Base-by-base conservation (phyloP, 2,329 filamentous ascomycete species). In the Sporothrix curviconia region DNA sequence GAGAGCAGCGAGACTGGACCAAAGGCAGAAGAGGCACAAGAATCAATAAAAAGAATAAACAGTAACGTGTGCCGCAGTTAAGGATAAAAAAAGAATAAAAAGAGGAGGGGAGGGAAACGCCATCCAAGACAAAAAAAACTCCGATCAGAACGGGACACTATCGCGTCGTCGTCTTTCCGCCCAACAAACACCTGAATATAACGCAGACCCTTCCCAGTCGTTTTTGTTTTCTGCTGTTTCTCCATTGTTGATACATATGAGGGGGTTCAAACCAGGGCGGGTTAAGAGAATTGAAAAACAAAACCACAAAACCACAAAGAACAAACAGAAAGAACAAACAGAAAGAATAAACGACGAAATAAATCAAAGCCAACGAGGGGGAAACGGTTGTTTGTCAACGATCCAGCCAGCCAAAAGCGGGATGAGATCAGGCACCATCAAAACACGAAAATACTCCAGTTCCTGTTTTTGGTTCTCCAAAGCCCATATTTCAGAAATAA, bases 151-250 rank as follows among this genome's bases (percentile, higher is more conserved):
- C 3, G 19, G 3, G 4, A 28, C 17, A 22, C 30, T 19, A n/a
- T n/a, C n/a, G n/a, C n/a, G n/a, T n/a, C n/a, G n/a, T n/a, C n/a
- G n/a, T n/a, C n/a, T n/a, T n/a, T n/a, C n/a, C n/a, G n/a, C 36
- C 28, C 30, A 40, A 37, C 50, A 51, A 39, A 24, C 15, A n/a
- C 37, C 3, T n/a, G 17, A 24, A 8, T 5, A 24, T 9, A 32
- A 50, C 36, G 22, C 39, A 51, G 30, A 24, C 46, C 46, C 24
- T n/a, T 50, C 46, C 44, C 46, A 36, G 24, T 50, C 37, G 46
- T 32, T 37, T 50, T 19, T 24, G 17, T 32, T n/a, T 50, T 50
- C 25, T 24, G 30, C 46, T n/a, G n/a, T n/a, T n/a, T n/a, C n/a
- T n/a, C n/a, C n/a, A n/a, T n/a, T n/a, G n/a, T n/a, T n/a, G n/a